Evolutionary conservation across 169 alveolate genomes (phyloP).

Genomic region (Plasmodium gonderi): DNA sequence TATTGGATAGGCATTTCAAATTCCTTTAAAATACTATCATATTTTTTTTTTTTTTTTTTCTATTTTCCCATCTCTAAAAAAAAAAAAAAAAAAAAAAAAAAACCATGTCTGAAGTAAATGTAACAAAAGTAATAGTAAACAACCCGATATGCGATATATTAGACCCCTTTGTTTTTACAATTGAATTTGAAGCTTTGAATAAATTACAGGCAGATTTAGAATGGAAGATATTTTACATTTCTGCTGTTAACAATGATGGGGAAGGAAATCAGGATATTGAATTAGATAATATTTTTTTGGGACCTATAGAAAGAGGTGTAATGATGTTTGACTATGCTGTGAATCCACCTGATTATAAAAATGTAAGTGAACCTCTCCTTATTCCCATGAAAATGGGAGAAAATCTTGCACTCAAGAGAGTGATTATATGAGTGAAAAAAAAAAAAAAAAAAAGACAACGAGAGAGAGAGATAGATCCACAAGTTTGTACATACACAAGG

Average conservation of each 20-base stretch:
- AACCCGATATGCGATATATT: slow-evolving; percentile 92
- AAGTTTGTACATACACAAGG: too few species aligned
- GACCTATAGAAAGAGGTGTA: slow-evolving; percentile 94
- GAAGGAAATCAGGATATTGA: slow-evolving; percentile 92
- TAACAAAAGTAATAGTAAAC: slow-evolving; percentile 93
- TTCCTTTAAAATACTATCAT: neutral
- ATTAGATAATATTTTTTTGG: slow-evolving; percentile 95
- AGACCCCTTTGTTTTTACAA: slow-evolving; percentile 93
- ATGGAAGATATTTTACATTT: slow-evolving; percentile 91
- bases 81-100: neutral
- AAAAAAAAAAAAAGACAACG: too few species aligned
- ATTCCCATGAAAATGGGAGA: neutral
- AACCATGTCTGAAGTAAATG: slow-evolving; percentile 95
- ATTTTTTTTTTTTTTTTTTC: neutral
- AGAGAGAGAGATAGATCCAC: too few species aligned
- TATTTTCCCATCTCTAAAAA: neutral
- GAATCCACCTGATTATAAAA: slow-evolving; percentile 93
- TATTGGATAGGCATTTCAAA: neutral
- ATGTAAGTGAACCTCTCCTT: slow-evolving; percentile 77
- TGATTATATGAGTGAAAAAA: too few species aligned
- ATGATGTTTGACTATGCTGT: slow-evolving; percentile 94
- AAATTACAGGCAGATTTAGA: slow-evolving; percentile 93
- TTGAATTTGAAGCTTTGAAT: slow-evolving; percentile 93
- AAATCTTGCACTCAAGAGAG: neutral
- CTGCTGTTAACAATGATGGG: slow-evolving; percentile 82